Base-by-base conservation (phyloP, 345 rosid species). In the Gossypium stocksii region DNA sequence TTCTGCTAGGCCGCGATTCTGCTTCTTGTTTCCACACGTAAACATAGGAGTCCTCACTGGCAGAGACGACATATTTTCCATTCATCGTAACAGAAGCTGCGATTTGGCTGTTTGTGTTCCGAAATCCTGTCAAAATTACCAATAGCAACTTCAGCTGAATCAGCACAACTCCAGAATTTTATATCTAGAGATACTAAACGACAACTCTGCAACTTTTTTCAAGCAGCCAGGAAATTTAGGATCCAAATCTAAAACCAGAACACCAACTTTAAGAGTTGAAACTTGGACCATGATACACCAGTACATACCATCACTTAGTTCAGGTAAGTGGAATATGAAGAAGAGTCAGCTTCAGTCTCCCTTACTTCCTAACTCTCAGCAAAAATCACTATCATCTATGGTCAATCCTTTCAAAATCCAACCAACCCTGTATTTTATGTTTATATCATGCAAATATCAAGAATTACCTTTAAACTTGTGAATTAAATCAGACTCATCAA, bases 11-110 rank as follows among this genome's bases (percentile, higher is more conserved):
- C 81, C 92, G 86, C 64, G 96, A 95, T 81, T 85, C 89, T 45
- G 90, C 83, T 74, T 91, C 97, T 64, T 95, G 88, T 80, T 90
- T 95, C 98, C 98, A 95, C 58, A 95, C 82, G 72, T 91, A 95
- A 20, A 95, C 98, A 34, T 87, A 83, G n/a, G 99, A 95, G 81
- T 93, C 98, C 84, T 95, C 98, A 72, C 99, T 93, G 17, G 99
- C 99, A 70, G 98, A 83, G 46, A 95, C 88, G 9, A 95, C 88
- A 51, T 89, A 90, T 83, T 89, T 93, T 75, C 98, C 96, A 34
- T 91, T 86, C 19, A 91, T 82, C n/a, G 99, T 81, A 49, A 90
- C 82, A 13, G 92, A 85, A 61, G 97, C 97, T 17, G 93, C 91
- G 78, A 95, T 95, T 76, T 89, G 97, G 81, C 99, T 93, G 86